phyloP scores from a whole-genome alignment of 345 rosid species.

The Eucalyptus melliodora region DNA sequence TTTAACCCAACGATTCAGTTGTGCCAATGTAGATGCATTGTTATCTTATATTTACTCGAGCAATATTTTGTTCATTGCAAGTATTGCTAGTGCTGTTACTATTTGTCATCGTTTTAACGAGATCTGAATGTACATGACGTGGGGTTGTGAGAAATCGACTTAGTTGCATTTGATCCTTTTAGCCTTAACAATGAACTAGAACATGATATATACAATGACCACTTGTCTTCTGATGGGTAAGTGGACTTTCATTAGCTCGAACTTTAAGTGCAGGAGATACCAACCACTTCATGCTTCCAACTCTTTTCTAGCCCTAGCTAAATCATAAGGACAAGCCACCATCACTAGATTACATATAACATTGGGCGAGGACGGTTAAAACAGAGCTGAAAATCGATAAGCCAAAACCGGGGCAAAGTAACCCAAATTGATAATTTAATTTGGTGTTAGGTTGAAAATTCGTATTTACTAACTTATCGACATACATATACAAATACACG shows the following conservation, averaged over 20 bases:
- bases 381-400: background rate
- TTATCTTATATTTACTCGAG: background rate
- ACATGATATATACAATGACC: background rate
- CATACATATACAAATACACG: background rate
- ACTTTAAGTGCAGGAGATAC: background rate
- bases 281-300: background rate
- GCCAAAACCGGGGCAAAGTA: background rate
- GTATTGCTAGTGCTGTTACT: background rate
- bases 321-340: background rate
- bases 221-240: background rate
- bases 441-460: background rate
- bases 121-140: background rate
- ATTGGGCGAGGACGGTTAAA: background rate
- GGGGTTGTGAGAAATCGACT: background rate
- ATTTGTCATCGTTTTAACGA: background rate
- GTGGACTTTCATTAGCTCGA: background rate
- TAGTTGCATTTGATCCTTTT: background rate
- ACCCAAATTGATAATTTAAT: background rate
- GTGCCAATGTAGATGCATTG: background rate
- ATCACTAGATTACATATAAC: background rate
- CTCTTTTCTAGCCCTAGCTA: background rate
- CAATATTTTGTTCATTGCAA: background rate
- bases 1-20: background rate
- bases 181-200: background rate
- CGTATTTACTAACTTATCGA: background rate